Conservation (phyloP, 768 basidiomycete genomes). For the Phanerodontia chrysosporium region DNA sequence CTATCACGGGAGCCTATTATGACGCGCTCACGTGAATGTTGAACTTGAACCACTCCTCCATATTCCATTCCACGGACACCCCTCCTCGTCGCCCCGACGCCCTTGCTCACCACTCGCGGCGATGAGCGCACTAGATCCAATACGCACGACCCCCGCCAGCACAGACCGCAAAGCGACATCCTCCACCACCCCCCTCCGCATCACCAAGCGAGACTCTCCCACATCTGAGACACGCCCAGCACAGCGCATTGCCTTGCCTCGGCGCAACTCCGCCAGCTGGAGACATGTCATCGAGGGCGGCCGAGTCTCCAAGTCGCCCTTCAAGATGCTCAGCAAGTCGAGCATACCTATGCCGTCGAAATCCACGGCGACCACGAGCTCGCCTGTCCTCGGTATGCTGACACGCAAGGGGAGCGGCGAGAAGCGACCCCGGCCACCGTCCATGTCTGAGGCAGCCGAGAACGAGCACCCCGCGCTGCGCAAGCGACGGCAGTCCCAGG, state of each 20-base stretch:
- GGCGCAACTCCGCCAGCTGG: constrained; percentile 54
- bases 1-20: neutral
- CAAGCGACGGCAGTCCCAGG: constrained; percentile 74
- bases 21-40: constrained; percentile 7
- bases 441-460: constrained; percentile 67
- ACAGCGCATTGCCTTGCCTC: constrained; percentile 63
- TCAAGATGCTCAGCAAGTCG: constrained; percentile 37
- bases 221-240: constrained; percentile 31
- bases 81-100: neutral
- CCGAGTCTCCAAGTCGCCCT: constrained; percentile 84
- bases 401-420: constrained; percentile 67
- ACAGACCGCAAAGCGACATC: constrained; percentile 54
- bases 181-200: constrained; percentile 59
- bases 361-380: constrained; percentile 29
- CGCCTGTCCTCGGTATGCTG: constrained; percentile 28
- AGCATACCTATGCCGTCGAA: constrained; percentile 43
- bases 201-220: constrained; percentile 60
- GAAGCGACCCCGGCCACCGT: constrained; percentile 69
- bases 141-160: constrained; percentile 59
- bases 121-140: constrained; percentile 36
- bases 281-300: constrained; percentile 73
- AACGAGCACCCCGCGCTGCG: constrained; percentile 68
- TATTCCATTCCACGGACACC: neutral
- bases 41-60: neutral
- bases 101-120: constrained; percentile 2